Conservation (phyloP, 345 rosid species). For the Rhodamnia argentea region DNA sequence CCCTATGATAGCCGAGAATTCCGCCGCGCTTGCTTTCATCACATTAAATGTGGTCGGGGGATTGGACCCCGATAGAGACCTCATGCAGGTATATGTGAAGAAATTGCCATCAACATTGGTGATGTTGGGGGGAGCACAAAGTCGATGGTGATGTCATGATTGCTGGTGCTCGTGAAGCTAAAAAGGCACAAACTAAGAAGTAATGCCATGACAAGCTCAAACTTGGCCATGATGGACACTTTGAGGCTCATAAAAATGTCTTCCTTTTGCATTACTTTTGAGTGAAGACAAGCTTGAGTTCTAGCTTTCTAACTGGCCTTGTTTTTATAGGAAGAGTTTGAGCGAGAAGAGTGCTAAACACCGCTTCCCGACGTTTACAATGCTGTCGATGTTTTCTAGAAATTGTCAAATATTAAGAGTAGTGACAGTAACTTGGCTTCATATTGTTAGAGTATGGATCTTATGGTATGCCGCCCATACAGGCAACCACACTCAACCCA, state of each 20-base stretch:
- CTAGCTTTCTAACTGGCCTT: not conserved
- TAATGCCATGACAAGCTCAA: not conserved
- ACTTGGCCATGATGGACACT: not conserved
- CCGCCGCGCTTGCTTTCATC: conserved; percentile 1
- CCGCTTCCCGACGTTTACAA: not conserved
- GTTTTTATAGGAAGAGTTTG: not conserved
- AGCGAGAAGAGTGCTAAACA: not conserved
- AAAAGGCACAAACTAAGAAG: not conserved
- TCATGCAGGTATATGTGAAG: conserved; percentile 6
- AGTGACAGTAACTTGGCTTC: too few species aligned
- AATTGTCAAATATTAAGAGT: too few species aligned
- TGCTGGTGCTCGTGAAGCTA: not conserved
- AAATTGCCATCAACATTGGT: not conserved
- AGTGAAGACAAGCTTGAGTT: not conserved
- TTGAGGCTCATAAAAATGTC: not conserved
- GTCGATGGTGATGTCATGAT: conserved; percentile 10
- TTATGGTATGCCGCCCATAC: too few species aligned
- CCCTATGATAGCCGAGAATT: conserved; percentile 8
- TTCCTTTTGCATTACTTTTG: not conserved
- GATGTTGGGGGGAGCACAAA: not conserved
- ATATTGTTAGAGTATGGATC: too few species aligned
- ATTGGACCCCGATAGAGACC: not conserved
- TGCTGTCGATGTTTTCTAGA: not conserved
- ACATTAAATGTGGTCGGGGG: not conserved
- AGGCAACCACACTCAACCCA: too few species aligned